Conservation (phyloP, 768 basidiomycete genomes). For the Suillus weaverae region DNA sequence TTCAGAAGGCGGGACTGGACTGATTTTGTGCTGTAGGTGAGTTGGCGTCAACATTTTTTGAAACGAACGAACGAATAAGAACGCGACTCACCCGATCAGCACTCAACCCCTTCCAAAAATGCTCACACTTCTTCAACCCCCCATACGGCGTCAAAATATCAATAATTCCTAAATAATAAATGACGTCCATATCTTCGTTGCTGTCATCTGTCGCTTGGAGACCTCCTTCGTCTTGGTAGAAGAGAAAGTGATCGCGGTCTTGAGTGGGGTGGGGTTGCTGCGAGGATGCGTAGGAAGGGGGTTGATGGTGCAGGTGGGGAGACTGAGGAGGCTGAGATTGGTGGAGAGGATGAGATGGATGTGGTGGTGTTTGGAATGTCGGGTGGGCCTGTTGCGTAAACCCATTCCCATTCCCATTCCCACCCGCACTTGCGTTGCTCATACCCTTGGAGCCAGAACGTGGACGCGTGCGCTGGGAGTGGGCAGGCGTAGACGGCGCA, state of each 20-base stretch:
- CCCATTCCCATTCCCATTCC: not conserved
- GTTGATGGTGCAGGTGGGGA: not conserved
- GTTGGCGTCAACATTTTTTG: not conserved
- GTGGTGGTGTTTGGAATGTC: not conserved
- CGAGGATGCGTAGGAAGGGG: not conserved
- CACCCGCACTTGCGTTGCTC: not conserved
- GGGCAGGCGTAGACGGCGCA: not conserved
- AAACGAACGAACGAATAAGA: not conserved
- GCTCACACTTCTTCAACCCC: slow-evolving; percentile 75
- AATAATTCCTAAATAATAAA: slow-evolving; percentile 95
- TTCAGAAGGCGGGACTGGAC: slow-evolving; percentile 83
- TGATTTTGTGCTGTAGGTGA: slow-evolving; percentile 80
- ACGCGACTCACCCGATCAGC: slow-evolving; percentile 77
- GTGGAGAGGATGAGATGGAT: not conserved
- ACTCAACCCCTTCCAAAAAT: slow-evolving; percentile 87
- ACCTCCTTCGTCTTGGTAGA: slow-evolving; percentile 97
- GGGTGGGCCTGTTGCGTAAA: not conserved
- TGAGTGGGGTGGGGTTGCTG: not conserved
- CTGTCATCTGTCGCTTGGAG: slow-evolving; percentile 85
- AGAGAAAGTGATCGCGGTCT: slow-evolving; percentile 69
- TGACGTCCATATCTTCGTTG: slow-evolving; percentile 70
- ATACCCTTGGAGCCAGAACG: not conserved
- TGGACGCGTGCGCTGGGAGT: not conserved
- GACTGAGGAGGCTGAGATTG: not conserved
- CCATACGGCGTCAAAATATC: slow-evolving; percentile 95